A percentile compares a stretch with the other conserved stretches of the same genome.
Conservation (phyloP, 257 asterid species). For the Anisodus acutangulus region DNA sequence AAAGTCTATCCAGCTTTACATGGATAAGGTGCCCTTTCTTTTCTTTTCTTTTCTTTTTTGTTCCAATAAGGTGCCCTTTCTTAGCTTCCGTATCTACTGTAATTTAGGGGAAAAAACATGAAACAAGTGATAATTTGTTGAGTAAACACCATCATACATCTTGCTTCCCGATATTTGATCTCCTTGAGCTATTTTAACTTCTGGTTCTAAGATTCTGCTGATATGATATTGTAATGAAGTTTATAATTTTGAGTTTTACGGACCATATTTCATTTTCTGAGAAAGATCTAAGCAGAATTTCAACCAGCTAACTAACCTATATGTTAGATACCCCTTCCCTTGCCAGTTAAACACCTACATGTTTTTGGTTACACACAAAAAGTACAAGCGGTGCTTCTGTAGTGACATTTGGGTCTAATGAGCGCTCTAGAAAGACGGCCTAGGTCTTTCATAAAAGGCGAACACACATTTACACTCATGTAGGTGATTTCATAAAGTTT, state of each 20-base stretch:
- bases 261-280: neutral
- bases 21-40: neutral
- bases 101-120: neutral
- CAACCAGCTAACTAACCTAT: neutral
- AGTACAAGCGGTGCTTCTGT: neutral
- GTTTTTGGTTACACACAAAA: neutral
- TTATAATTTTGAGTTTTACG: neutral
- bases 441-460: no score
- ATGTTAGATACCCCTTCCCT: neutral
- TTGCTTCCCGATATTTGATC: neutral
- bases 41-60: neutral
- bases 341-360: neutral
- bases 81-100: neutral
- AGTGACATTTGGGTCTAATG: neutral
- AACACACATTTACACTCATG: no score
- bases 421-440: no score
- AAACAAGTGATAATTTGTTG: slow-evolving; percentile 18
- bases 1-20: neutral
- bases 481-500: no score
- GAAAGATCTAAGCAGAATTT: neutral
- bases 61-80: neutral
- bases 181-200: neutral
- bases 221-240: neutral
- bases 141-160: slow-evolving; percentile 1
- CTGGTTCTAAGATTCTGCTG: neutral